A percentile compares a stretch with the other conserved stretches of the same genome.
Conservation (phyloP, 2,329 filamentous ascomycete genomes). For the Apiospora saccharicola region DNA sequence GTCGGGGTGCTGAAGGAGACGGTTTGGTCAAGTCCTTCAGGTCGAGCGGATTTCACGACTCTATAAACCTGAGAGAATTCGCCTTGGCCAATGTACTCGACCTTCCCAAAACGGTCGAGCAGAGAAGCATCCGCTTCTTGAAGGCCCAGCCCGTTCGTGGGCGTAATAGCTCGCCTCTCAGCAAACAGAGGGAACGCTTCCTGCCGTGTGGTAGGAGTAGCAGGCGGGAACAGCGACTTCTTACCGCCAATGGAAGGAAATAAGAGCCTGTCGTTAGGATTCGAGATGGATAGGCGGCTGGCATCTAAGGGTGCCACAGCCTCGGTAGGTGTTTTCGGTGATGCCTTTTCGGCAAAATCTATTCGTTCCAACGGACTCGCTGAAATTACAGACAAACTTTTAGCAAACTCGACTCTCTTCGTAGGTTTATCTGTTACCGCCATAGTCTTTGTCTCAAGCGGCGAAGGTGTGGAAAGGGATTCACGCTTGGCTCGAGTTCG, state of each 20-base stretch:
- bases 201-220: constrained; percentile 77
- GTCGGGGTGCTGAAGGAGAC: constrained; percentile 55
- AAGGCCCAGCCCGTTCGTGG: constrained; percentile 73
- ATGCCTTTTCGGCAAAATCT: constrained; percentile 55
- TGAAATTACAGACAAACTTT: constrained; percentile 57
- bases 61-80: constrained; percentile 95
- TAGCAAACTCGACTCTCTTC: constrained; percentile 58
- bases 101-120: constrained; percentile 78
- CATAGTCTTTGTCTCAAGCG: constrained; percentile 38
- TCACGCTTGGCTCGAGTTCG: constrained; percentile 44
- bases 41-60: constrained; percentile 60
- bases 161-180: constrained; percentile 69
- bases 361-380: constrained; percentile 68
- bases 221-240: constrained; percentile 66
- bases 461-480: constrained; percentile 45
- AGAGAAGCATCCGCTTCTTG: constrained; percentile 79
- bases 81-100: constrained; percentile 82
- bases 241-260: constrained; percentile 45
- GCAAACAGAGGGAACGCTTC: constrained; percentile 65
- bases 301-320: constrained; percentile 78
- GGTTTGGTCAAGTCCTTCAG: constrained; percentile 50
- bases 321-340: constrained; percentile 83
- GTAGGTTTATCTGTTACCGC: constrained; percentile 39
- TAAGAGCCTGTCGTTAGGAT: constrained; percentile 50
- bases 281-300: constrained; percentile 83